Percentiles rank a stretch among this genome's conserved stretches.
Conservation (phyloP, 2,329 filamentous ascomycete genomes). For the Fusarium acutatum region DNA sequence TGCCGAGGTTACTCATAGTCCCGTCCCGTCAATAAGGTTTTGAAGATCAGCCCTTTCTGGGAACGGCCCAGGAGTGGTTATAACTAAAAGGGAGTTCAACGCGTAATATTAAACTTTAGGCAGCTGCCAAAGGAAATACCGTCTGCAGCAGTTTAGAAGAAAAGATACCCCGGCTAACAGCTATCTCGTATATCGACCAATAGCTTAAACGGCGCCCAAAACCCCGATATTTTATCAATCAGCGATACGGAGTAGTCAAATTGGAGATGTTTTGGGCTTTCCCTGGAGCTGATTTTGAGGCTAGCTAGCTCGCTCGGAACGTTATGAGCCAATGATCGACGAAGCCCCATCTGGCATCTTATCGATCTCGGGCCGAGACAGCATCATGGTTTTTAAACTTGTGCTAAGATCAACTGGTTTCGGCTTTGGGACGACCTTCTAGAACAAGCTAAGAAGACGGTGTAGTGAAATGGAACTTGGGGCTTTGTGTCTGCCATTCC, state of each 20-base stretch:
- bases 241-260: not conserved
- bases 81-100: too few relatives aligned
- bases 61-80: too few relatives aligned
- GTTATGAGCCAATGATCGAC: not conserved
- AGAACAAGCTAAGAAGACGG: not conserved
- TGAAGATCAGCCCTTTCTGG: not conserved
- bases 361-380: not conserved
- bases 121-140: not conserved
- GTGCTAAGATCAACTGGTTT: not conserved
- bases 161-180: not conserved
- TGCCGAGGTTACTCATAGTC: not conserved
- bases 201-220: accelerated
- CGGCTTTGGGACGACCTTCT: not conserved
- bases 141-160: accelerated
- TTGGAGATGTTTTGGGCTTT: not conserved
- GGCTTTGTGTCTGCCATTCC: accelerated
- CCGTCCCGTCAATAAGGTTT: too few relatives aligned
- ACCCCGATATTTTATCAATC: not conserved
- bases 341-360: not conserved
- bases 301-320: not conserved
- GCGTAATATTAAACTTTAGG: too few relatives aligned
- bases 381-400: accelerated
- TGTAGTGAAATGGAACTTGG: accelerated
- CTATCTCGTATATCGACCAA: not conserved
- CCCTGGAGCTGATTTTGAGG: not conserved